These are phyloP conservation scores for Ogataea nonfermentans DNA, from an alignment of 805 yeast species.

Conservation along the genomic window DNA sequence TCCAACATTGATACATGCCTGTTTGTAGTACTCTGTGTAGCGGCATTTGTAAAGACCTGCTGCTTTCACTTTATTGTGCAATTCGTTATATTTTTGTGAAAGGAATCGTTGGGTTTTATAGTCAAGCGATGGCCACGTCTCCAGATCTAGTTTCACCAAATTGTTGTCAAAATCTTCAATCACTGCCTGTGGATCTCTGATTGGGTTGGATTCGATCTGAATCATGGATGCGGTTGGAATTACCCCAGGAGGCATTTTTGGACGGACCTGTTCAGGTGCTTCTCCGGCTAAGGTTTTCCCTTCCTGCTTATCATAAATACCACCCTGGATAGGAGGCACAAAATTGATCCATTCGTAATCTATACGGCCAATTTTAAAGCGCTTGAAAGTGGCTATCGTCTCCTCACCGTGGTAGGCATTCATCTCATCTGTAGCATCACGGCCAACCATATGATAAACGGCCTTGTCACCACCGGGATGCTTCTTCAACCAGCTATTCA, in stretches of 20 bases:
- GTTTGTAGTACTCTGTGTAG: constrained; percentile 72
- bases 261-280: constrained; percentile 42
- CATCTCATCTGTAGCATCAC: constrained; percentile 92
- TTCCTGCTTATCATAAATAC: constrained; percentile 39
- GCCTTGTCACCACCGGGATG: constrained; percentile 94
- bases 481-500: constrained; percentile 65
- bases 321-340: constrained; percentile 90
- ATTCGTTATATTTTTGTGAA: constrained; percentile 53
- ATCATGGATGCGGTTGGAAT: constrained; percentile 37
- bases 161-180: constrained; percentile 58
- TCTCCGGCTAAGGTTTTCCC: constrained; percentile 37
- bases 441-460: constrained; percentile 77
- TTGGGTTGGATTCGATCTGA: constrained; percentile 20
- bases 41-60: constrained; percentile 70
- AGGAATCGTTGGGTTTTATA: constrained; percentile 60
- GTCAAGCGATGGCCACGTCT: constrained; percentile 62
- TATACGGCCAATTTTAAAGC: constrained; percentile 64
- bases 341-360: constrained; percentile 68
- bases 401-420: constrained; percentile 72
- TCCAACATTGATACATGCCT: constrained; percentile 55
- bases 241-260: constrained; percentile 50
- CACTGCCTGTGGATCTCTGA: constrained; percentile 55
- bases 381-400: constrained; percentile 49
- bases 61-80: constrained; percentile 53
- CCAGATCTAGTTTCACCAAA: constrained; percentile 54